phyloP scores from a whole-genome alignment of 2,329 filamentous ascomycete genomes.

The Aspergillus sp. region DNA sequence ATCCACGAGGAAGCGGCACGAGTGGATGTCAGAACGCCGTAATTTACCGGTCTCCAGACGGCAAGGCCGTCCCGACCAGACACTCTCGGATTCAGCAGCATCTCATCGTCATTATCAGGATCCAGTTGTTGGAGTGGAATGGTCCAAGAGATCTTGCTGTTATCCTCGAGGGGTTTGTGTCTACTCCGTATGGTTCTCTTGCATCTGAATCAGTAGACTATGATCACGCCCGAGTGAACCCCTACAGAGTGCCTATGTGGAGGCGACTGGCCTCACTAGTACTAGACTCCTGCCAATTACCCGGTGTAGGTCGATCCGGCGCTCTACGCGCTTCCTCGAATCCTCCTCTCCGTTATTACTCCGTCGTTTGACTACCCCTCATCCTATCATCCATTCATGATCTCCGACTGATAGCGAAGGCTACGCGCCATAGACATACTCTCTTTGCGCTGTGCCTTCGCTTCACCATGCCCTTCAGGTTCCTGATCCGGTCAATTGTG shows the following conservation, averaged over 20 bases:
- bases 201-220: too few species aligned
- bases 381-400: too few species aligned
- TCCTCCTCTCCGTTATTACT: background rate
- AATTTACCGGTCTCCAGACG: background rate
- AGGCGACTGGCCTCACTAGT: too few species aligned
- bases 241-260: too few species aligned
- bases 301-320: background rate
- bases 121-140: too few species aligned
- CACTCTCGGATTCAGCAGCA: background rate
- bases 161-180: background rate
- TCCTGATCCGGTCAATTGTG: conserved; percentile 4
- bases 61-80: background rate
- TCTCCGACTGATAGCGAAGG: too few species aligned
- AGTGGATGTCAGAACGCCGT: background rate
- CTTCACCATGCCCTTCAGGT: background rate
- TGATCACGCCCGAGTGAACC: too few species aligned
- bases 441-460: background rate
- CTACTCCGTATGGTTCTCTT: too few species aligned
- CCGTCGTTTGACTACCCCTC: too few species aligned
- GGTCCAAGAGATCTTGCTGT: too few species aligned
- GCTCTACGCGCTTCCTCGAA: conserved; percentile 4
- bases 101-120: background rate
- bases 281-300: too few species aligned
- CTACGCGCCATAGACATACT: too few species aligned
- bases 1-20: background rate